phyloP scores from a whole-genome alignment of 768 basidiomycete genomes.

The Boletus sp. region DNA sequence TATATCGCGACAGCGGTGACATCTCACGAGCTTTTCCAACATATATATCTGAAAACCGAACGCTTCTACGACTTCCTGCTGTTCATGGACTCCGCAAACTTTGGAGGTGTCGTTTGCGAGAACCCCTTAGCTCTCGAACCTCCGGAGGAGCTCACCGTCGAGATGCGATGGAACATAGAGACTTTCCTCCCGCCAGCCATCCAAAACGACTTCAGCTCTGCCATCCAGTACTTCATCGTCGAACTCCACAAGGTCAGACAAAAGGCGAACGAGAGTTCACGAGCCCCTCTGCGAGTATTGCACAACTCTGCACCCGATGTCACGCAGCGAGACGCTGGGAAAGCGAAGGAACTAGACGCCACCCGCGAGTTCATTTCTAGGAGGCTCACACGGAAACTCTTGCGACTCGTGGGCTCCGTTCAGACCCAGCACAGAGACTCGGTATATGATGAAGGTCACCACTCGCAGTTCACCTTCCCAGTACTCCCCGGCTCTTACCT shows the following conservation, averaged over 20 bases:
- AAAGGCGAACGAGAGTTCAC: constrained; percentile 52
- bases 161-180: constrained; percentile 92
- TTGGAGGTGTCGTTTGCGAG: constrained; percentile 85
- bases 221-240: constrained; percentile 80
- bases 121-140: constrained; percentile 68
- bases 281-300: constrained; percentile 72
- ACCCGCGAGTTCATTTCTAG: constrained; percentile 76
- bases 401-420: constrained; percentile 65
- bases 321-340: constrained; percentile 65
- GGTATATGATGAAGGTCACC: constrained; percentile 49
- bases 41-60: constrained; percentile 81
- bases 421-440: constrained; percentile 62
- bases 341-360: constrained; percentile 64
- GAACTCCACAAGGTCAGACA: constrained; percentile 79
- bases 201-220: constrained; percentile 70
- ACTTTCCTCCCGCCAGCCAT: constrained; percentile 83
- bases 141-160: constrained; percentile 66
- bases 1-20: constrained; percentile 94
- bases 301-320: constrained; percentile 63
- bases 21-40: constrained; percentile 93
- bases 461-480: constrained; percentile 74
- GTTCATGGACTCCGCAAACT: constrained; percentile 95
- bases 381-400: constrained; percentile 75
- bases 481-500: constrained; percentile 84
- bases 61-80: constrained; percentile 92